These are phyloP conservation scores for Inonotus hispidus DNA, from an alignment of 1,284 basidiomycete genomes.

Conservation along the genomic window DNA sequence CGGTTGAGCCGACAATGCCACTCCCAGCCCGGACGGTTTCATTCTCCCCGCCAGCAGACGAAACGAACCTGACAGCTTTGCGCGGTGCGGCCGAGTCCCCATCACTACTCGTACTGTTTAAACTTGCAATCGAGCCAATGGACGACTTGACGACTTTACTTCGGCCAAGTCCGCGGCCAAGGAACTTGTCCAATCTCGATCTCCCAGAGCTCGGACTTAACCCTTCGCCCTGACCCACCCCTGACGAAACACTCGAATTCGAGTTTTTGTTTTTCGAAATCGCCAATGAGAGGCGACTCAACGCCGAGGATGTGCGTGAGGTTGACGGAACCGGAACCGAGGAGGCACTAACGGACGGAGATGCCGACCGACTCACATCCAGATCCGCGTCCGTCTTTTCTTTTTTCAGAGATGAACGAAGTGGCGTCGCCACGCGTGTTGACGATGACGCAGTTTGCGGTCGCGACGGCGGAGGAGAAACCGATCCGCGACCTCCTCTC, in stretches of 20 bases:
- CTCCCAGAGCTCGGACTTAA: background rate
- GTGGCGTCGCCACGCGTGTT: constrained; percentile 11
- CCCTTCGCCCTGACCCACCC: background rate
- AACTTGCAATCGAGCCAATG: background rate
- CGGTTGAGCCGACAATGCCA: background rate
- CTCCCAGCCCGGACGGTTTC: background rate
- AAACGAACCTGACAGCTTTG: constrained; percentile 15
- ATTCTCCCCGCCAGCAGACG: background rate
- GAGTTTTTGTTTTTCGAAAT: background rate
- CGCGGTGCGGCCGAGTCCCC: background rate
- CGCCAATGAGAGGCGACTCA: constrained; percentile 10
- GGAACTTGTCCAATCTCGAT: constrained; percentile 13
- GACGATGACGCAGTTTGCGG: constrained; percentile 5
- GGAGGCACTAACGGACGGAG: constrained; percentile 7
- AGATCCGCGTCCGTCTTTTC: background rate
- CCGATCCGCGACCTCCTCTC: background rate
- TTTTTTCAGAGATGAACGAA: constrained; percentile 18
- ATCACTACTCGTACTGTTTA: constrained; percentile 14
- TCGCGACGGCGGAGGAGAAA: background rate
- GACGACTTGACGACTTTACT: background rate
- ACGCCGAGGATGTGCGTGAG: background rate
- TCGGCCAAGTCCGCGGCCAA: background rate
- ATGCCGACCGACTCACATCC: constrained; percentile 11
- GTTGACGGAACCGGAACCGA: background rate
- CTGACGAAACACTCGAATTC: background rate